Evolutionary conservation across 2,329 filamentous ascomycete genomes (phyloP), one percentile per base, ranked within the genome.

Genomic region (Aspergillus pseudoterreus): DNA sequence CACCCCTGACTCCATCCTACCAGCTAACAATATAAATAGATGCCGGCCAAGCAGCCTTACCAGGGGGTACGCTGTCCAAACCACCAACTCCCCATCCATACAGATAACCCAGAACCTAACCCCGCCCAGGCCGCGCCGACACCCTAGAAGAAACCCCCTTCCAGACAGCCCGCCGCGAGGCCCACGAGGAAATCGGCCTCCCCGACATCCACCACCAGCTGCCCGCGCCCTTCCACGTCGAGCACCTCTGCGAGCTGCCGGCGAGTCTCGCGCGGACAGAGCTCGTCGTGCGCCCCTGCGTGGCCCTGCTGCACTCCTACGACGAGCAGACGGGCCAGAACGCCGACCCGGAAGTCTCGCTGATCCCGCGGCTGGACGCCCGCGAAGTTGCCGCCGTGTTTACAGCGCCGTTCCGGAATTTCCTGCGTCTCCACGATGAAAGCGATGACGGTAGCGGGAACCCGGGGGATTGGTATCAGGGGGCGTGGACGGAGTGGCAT

Each of bases 351-450:
- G 88, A 88, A 64, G 84, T 86, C 59, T 82, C 78, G 54, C 81
- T 92, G 71, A 90, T 90, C 53, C 92, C 92, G 0, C 81, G 84
- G 36, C 79, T 96, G 10, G 90, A 96, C 71, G 88, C 91, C 1
- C 86, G 88, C 58, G 92, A 97, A 72, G 92, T 97, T 2, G 92
- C 91, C 2, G 92, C 91, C 42, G 90, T 97, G 32, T 97, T 97
- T 73, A 92, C 89, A 4, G 92, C 88, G 4, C 88, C 90, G 0
- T 90, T 97, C 61, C 83, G 86, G 68, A 88, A 91, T 67, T 96
- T 97, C 68, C 74, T 97, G 48, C 77, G 75, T 43, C 69, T 75
- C 30, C 69, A 72, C 46, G 86, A 89, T 68, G 78, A 88, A 56
- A 70, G 76, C 2, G 69, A 70, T 57, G 70, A 54, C 49, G 59